These are phyloP conservation scores for Xerophyta viscosa DNA, from an alignment of 106 monocot species.

Conservation along the genomic window DNA sequence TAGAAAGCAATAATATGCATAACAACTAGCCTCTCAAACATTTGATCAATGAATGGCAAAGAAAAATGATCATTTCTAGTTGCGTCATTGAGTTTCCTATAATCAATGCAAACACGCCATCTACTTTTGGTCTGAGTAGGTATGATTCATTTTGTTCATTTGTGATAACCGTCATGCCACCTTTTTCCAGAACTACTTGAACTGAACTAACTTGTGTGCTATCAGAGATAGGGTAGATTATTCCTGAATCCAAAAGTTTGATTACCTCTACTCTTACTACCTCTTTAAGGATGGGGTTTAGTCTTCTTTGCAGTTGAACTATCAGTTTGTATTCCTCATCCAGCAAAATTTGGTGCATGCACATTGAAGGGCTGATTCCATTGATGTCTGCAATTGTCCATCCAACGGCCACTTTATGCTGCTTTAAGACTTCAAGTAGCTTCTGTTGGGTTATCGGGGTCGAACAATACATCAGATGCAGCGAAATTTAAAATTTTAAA, in stretches of 20 bases:
- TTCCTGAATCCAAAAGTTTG: neutral
- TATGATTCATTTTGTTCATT: constrained; percentile 1
- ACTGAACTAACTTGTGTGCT: constrained; percentile 2
- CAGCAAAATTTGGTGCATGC: neutral
- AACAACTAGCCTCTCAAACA: neutral
- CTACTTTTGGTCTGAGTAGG: neutral
- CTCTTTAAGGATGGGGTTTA: neutral
- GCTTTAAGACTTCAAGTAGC: neutral
- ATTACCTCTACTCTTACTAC: neutral
- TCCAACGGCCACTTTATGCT: neutral
- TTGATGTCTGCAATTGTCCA: neutral
- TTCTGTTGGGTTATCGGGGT: too few species aligned
- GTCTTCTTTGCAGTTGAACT: neutral
- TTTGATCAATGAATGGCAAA: constrained; percentile 1
- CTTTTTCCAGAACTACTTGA: neutral
- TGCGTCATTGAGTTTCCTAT: constrained; percentile 1
- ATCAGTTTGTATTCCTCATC: neutral
- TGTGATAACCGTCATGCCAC: neutral
- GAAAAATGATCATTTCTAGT: constrained; percentile 4
- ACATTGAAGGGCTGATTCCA: neutral
- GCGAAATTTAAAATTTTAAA: too few species aligned
- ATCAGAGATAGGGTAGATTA: constrained; percentile 2
- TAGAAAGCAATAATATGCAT: neutral
- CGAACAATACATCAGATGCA: too few species aligned
- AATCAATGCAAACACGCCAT: constrained; percentile 3